phyloP scores from a whole-genome alignment of 1,139 yeast genomes.

The Candida sp. region DNA sequence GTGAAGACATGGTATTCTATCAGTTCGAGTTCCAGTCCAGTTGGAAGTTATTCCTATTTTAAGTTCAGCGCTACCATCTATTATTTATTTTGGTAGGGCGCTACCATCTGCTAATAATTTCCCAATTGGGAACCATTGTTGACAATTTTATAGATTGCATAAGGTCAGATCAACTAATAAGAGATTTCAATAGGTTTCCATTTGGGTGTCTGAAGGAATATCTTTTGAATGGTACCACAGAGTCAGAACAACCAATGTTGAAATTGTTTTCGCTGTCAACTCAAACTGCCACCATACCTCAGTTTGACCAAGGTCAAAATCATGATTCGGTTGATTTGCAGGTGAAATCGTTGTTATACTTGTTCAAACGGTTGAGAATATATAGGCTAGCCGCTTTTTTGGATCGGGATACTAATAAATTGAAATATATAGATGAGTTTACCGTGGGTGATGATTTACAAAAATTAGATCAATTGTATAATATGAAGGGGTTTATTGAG shows the following conservation, averaged over 20 bases:
- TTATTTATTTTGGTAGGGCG: neutral
- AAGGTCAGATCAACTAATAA: neutral
- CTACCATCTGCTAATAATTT: neutral
- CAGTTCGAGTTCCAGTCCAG: no score
- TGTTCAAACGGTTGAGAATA: conserved; percentile 52
- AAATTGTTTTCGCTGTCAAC: conserved; percentile 1
- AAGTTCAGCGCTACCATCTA: neutral
- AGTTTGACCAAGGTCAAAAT: conserved; percentile 40
- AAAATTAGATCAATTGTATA: conserved; percentile 53
- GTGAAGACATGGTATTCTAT: conserved; percentile 50
- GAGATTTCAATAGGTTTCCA: neutral
- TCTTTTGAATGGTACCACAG: no score
- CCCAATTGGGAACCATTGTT: neutral
- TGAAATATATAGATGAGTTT: conserved; percentile 14
- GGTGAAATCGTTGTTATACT: conserved; percentile 52
- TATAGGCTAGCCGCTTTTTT: conserved; percentile 41
- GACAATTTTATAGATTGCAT: neutral
- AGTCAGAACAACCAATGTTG: neutral
- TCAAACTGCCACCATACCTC: conserved; percentile 29
- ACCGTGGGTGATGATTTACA: conserved; percentile 5
- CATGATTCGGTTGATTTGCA: conserved; percentile 61
- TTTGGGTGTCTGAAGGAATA: no score
- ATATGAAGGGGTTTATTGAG: conserved; percentile 40
- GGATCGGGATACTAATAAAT: conserved; percentile 13
- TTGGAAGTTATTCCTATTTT: neutral